Conservation (phyloP, 164 flowering plant species). For the Sextonia rubra region DNA sequence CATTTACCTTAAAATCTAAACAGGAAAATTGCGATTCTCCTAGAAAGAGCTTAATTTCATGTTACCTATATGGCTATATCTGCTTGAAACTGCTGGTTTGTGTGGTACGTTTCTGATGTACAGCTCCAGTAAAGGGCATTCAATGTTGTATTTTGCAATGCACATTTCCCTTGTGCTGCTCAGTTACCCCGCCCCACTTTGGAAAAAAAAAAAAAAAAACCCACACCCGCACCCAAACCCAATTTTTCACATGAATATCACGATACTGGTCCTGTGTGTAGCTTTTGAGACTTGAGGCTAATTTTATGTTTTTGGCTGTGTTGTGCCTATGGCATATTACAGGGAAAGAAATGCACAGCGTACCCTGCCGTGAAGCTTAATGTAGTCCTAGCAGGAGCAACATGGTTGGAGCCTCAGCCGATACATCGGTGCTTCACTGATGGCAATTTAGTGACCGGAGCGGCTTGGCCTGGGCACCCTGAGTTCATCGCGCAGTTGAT, state of each 20-base stretch:
- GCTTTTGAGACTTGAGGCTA: not conserved
- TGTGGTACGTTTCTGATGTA: too few relatives aligned
- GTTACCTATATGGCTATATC: too few relatives aligned
- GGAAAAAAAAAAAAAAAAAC: too few relatives aligned
- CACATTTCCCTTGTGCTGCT: not conserved
- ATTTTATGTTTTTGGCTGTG: not conserved
- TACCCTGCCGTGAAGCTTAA: slow-evolving; percentile 97
- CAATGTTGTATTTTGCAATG: too few relatives aligned
- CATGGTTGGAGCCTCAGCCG: slow-evolving; percentile 92
- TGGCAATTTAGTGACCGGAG: slow-evolving; percentile 94
- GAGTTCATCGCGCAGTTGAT: slow-evolving; percentile 83
- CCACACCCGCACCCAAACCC: too few relatives aligned
- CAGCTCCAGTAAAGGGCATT: too few relatives aligned
- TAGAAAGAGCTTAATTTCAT: too few relatives aligned
- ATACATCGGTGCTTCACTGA: slow-evolving; percentile 89
- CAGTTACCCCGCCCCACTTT: too few relatives aligned
- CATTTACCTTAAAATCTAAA: too few relatives aligned
- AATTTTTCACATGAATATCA: not conserved
- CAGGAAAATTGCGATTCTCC: too few relatives aligned
- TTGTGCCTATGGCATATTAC: slow-evolving; percentile 1
- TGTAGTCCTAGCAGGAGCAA: slow-evolving; percentile 71
- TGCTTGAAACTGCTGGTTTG: too few relatives aligned
- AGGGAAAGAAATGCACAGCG: slow-evolving; percentile 94
- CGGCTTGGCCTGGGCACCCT: slow-evolving; percentile 98
- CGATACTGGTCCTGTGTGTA: not conserved